These are phyloP conservation scores for Brassica hybrid DNA, from an alignment of 441 rosid genomes.

Conservation along the genomic window DNA sequence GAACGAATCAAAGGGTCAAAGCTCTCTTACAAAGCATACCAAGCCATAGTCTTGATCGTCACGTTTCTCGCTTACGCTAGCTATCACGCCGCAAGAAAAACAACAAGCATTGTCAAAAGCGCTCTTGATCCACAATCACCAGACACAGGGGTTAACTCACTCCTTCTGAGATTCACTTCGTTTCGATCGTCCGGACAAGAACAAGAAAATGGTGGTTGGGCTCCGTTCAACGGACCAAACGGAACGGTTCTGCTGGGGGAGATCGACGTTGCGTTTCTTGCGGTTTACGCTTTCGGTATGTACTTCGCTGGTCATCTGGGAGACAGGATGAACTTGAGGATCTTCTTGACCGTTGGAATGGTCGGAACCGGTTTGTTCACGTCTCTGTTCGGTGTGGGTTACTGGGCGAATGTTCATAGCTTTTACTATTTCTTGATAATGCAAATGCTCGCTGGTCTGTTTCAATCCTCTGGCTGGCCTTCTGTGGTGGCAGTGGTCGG, in stretches of 20 bases:
- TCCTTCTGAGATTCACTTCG: conserved; percentile 46
- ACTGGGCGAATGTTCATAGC: conserved; percentile 75
- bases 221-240: no score
- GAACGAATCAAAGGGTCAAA: conserved; percentile 53
- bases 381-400: conserved; percentile 80
- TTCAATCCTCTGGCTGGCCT: conserved; percentile 99
- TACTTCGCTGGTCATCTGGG: no score
- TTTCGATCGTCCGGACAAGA: conserved; percentile 16
- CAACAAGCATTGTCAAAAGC: conserved; percentile 91
- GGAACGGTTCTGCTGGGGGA: no score
- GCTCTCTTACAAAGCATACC: conserved; percentile 71
- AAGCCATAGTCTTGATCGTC: conserved; percentile 78
- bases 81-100: conserved; percentile 87
- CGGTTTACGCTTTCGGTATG: no score
- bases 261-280: no score
- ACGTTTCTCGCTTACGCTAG: conserved; percentile 82
- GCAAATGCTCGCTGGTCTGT: conserved; percentile 88
- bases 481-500: conserved; percentile 96
- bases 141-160: conserved; percentile 46
- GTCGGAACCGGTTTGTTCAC: conserved; percentile 86
- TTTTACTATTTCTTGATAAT: conserved; percentile 65
- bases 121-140: conserved; percentile 83
- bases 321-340: conserved; percentile 80
- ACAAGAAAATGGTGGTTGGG: conserved; percentile 59
- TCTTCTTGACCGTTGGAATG: conserved; percentile 83